Base-by-base conservation (phyloP, 306 rosid species). In the Rubus parviflorus region DNA sequence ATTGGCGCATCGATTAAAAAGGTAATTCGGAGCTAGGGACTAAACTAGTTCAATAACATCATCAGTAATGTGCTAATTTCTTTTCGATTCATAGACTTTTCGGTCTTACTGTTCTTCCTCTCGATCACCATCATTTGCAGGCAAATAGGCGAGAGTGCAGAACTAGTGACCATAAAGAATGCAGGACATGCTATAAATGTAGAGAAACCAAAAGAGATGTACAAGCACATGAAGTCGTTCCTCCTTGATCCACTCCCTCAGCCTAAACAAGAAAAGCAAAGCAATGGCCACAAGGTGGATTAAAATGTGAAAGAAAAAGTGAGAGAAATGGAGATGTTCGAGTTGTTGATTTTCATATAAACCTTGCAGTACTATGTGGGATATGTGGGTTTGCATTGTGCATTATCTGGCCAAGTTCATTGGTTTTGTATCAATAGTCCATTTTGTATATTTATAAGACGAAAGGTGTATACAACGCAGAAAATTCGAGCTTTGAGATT, bases 131-230 rank as follows among this genome's bases (percentile, higher is more conserved):
- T 9, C 40, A 58, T 78, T 46, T 69, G 63, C 77, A 92, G 97
- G 72, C 99, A 87, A 77, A 41, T 92, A 46, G 99, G 90, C 64
- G 97, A 91, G 74, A 87, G 84, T 37, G 83, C 92, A 25, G 56
- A 89, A 72, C 86, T 91, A 73, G 93, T 80, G 23, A 83, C 88
- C 54, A 67, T 95, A 79, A 88, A 95, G 83, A 85, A 90, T 65
- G 96, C 93, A 64, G 97, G 99, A 62, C 97, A 91, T 87, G 97
- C 99, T 9, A 54, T 95, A 30, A 92, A 90, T 61, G 16, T 79
- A 53, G 97, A 95, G 90, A 92, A 89, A 81, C 90, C 94, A 8
- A 92, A 87, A 74, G 91, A 90, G 81, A 75, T 92, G 81, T 61
- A 22, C 79, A 89, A 82, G 79, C 82, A 72, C 79, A 72, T 92